These are phyloP conservation scores for Trypanosoma avium DNA, from an alignment of 208 protist species.

Conservation along the genomic window DNA sequence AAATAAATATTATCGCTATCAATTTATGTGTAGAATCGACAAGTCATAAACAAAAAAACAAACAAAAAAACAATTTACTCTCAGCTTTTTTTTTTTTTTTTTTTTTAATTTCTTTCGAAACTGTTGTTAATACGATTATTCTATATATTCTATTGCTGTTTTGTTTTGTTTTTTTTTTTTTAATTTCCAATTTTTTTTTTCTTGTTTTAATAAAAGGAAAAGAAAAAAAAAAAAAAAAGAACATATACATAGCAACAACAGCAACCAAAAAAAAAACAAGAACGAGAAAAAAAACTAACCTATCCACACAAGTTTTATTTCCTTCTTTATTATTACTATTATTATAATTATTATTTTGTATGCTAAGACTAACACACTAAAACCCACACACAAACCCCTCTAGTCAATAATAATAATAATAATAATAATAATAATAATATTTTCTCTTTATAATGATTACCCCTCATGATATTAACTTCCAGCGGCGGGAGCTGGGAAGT, in stretches of 20 bases:
- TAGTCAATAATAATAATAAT: no score
- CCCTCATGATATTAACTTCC: slow-evolving; percentile 17
- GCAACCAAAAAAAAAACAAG: no score
- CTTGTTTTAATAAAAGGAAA: not conserved
- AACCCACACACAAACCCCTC: no score
- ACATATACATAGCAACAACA: no score
- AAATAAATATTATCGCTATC: no score
- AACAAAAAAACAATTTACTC: not conserved
- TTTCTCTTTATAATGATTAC: slow-evolving; percentile 5
- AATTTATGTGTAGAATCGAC: not conserved
- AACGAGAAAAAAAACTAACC: no score
- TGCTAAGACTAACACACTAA: no score
- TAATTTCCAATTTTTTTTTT: not conserved
- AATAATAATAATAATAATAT: no score
- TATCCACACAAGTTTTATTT: no score
- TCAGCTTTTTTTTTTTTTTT: not conserved
- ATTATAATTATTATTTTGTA: no score
- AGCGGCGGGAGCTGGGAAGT: slow-evolving; percentile 36
- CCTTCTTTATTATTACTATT: no score
- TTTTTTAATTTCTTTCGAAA: not conserved
- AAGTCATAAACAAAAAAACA: not conserved
- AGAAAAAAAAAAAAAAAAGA: no score
- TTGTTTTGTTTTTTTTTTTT: not conserved
- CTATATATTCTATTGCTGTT: not conserved
- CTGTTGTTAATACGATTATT: not conserved